Conservation (phyloP, 2,329 filamentous ascomycete species). For the Leptosphaerulina australis region DNA sequence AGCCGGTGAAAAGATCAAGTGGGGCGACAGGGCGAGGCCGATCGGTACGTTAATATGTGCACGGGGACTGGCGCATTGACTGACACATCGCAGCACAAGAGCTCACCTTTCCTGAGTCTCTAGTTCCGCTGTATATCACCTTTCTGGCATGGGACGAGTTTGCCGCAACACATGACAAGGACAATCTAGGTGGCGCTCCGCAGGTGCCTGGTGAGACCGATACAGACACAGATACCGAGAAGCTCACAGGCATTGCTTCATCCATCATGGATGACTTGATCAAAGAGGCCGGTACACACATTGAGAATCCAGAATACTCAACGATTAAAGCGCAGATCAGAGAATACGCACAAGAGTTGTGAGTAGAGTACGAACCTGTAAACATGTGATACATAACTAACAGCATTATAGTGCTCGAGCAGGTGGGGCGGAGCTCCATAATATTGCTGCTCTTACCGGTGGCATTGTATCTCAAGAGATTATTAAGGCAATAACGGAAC, state of each 20-base stretch:
- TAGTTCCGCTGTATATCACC: constrained; percentile 57
- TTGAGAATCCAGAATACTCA: constrained; percentile 52
- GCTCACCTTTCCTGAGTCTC: constrained; percentile 53
- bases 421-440: constrained; percentile 86
- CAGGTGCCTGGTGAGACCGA: constrained; percentile 47
- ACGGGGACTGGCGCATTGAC: background rate
- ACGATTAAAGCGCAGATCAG: constrained; percentile 45
- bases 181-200: constrained; percentile 42
- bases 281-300: constrained; percentile 48
- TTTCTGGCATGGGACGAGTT: constrained; percentile 60
- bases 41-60: constrained; percentile 53
- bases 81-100: constrained; percentile 39
- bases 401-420: constrained; percentile 65
- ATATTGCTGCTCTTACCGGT: constrained; percentile 83
- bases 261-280: constrained; percentile 52
- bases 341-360: constrained; percentile 53
- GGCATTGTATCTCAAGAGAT: constrained; percentile 97
- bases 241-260: constrained; percentile 52
- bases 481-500: constrained; percentile 81
- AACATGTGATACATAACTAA: constrained; percentile 8
- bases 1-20: constrained; percentile 51
- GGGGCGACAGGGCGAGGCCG: constrained; percentile 59
- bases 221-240: constrained; percentile 44
- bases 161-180: constrained; percentile 48
- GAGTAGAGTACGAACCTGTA: constrained; percentile 42